Percentiles rank a stretch among this genome's conserved stretches.
phyloP scores from a whole-genome alignment of 192 early-diverging fungal species.

The Gonapodya sp. region DNA sequence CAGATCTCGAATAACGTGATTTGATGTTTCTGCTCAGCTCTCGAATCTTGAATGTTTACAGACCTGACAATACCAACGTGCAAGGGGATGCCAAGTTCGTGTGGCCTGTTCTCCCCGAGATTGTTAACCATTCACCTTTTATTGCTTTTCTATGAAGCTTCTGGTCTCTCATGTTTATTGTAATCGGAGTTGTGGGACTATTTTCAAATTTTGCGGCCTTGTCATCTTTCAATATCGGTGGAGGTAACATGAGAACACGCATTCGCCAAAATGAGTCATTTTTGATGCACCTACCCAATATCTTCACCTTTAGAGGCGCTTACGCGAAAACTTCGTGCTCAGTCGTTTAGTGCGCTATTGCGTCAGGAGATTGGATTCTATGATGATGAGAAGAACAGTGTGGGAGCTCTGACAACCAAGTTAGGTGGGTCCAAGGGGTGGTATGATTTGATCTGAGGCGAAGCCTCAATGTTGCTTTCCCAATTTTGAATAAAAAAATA shows the following conservation, averaged over 20 bases:
- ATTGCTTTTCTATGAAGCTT: slow-evolving; percentile 26
- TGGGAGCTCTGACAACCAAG: background rate
- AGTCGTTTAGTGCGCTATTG: slow-evolving; percentile 30
- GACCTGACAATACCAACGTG: background rate
- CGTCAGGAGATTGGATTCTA: slow-evolving; percentile 45
- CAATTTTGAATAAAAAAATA: background rate
- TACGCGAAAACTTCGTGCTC: slow-evolving; percentile 54
- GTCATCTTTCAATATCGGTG: slow-evolving; percentile 49
- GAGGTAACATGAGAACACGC: too few relatives aligned
- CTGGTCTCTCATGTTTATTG: slow-evolving; percentile 49
- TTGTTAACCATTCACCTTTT: background rate
- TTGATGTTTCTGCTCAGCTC: background rate
- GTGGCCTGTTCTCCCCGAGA: background rate
- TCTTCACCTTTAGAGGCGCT: too few relatives aligned
- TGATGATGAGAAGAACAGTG: slow-evolving; percentile 47
- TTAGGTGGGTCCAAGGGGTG: background rate
- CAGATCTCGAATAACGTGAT: background rate
- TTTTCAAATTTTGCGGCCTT: slow-evolving; percentile 39
- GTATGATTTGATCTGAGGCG: too few relatives aligned
- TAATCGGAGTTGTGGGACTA: slow-evolving; percentile 51
- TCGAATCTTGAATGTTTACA: background rate
- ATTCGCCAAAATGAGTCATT: too few relatives aligned
- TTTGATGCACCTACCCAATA: too few relatives aligned
- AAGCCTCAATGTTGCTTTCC: too few relatives aligned
- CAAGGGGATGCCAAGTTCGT: background rate